Evolutionary conservation across 1,139 yeast species (phyloP).

Genomic region (Sugiyamaella xylanicola): DNA sequence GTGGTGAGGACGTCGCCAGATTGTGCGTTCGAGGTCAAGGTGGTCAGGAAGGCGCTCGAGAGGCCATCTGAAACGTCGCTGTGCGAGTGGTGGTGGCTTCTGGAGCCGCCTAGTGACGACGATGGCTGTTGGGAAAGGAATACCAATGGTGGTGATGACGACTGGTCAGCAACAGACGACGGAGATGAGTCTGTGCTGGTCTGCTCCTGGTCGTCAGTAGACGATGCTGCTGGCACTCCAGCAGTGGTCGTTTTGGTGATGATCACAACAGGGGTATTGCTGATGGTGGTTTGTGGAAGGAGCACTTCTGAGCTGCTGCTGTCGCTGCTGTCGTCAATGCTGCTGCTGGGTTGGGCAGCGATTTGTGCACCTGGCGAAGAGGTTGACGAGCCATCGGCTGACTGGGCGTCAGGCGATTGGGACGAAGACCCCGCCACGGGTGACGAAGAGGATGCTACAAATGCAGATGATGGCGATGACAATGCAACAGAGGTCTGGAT

Average conservation of each 20-base stretch:
- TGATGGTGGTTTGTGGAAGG: neutral
- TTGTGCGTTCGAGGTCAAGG: neutral
- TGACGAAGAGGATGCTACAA: neutral
- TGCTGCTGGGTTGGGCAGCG: neutral
- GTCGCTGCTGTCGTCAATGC: neutral
- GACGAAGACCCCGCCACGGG: neutral
- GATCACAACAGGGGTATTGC: neutral
- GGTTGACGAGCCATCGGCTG: neutral
- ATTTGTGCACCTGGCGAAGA: neutral
- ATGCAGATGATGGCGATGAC: neutral
- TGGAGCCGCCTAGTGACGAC: neutral
- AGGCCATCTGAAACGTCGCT: neutral
- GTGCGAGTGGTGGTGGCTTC: neutral
- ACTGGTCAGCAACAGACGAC: too few relatives aligned
- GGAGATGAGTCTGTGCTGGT: too few relatives aligned
- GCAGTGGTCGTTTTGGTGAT: neutral
- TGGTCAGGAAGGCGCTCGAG: slow-evolving; percentile 1
- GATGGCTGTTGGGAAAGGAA: too few relatives aligned
- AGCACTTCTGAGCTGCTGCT: neutral
- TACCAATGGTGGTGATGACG: neutral
- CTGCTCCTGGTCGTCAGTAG: neutral
- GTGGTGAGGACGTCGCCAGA: neutral
- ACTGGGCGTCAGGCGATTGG: too few relatives aligned
- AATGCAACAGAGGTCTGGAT: neutral
- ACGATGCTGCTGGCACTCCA: neutral